Conservation (phyloP, 768 basidiomycete genomes). For the Exidia glandulosa region DNA sequence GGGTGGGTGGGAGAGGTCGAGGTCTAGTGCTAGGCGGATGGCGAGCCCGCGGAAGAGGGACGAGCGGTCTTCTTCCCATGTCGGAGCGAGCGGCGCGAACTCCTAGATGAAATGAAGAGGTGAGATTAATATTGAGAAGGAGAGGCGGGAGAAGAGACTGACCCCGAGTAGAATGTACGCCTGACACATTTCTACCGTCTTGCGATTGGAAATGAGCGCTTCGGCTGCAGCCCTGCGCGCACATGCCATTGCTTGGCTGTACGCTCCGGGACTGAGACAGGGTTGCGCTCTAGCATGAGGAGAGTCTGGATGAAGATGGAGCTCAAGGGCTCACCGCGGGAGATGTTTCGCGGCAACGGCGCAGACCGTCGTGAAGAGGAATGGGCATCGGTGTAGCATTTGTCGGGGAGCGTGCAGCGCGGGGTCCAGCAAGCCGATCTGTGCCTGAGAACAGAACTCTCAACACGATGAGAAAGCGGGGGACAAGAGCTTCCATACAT, state of each 20-base stretch:
- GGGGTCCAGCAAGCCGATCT: slow-evolving; percentile 47
- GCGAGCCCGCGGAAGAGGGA: slow-evolving; percentile 86
- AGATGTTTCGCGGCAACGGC: slow-evolving; percentile 80
- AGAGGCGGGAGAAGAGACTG: not conserved
- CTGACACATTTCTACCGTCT: slow-evolving; percentile 79
- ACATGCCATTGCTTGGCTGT: slow-evolving; percentile 82
- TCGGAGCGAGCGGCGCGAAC: slow-evolving; percentile 30
- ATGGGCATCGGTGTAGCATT: slow-evolving; percentile 76
- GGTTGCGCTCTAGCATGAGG: too few relatives aligned
- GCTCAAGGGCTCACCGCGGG: not conserved
- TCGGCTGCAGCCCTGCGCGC: slow-evolving; percentile 75
- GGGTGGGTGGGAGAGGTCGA: not conserved
- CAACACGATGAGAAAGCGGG: slow-evolving; percentile 15
- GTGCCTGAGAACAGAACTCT: slow-evolving; percentile 41
- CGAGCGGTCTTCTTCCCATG: slow-evolving; percentile 85
- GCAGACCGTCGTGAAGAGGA: slow-evolving; percentile 76
- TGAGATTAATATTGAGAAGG: slow-evolving; percentile 27
- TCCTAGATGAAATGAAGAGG: not conserved
- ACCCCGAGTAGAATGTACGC: slow-evolving; percentile 85
- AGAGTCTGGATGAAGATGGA: not conserved
- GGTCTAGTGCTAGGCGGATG: slow-evolving; percentile 32
- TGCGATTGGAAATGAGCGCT: slow-evolving; percentile 34
- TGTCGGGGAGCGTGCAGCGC: slow-evolving; percentile 71
- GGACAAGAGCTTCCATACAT: not conserved
- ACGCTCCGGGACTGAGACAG: slow-evolving; percentile 80